Evolutionary conservation across 2,329 filamentous ascomycete species (phyloP).

Genomic region (Penicillium sp.): DNA sequence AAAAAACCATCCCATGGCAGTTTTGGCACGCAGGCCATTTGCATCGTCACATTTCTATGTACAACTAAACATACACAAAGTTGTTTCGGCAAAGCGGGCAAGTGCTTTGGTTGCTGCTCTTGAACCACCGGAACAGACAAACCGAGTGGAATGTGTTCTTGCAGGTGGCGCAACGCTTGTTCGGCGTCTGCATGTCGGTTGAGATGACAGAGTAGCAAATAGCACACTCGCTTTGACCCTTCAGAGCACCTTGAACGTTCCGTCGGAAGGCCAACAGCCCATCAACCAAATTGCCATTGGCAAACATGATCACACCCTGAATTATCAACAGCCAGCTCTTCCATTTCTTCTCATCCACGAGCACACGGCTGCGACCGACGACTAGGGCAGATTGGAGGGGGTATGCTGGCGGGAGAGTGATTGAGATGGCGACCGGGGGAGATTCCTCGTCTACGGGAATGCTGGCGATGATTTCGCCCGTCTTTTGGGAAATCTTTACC

Average conservation of each 20-base stretch:
- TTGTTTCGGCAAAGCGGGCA: conserved; percentile 92
- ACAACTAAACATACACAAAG: conserved; percentile 61
- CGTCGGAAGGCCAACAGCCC: conserved; percentile 81
- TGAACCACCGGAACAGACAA: conserved; percentile 97
- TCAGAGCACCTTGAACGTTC: conserved; percentile 84
- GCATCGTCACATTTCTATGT: conserved; percentile 15
- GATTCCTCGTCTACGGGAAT: conserved; percentile 87
- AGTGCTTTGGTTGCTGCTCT: conserved; percentile 84
- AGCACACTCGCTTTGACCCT: conserved; percentile 91
- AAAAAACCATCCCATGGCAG: not conserved
- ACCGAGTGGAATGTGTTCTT: conserved; percentile 89
- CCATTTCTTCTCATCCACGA: conserved; percentile 90
- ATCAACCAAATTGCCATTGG: conserved; percentile 84
- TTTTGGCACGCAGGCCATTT: conserved; percentile 2
- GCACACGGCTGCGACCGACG: conserved; percentile 75
- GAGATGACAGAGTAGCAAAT: conserved; percentile 97
- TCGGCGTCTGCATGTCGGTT: conserved; percentile 82
- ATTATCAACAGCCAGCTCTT: conserved; percentile 84
- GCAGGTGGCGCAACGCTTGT: conserved; percentile 89
- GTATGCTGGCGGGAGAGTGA: conserved; percentile 77
- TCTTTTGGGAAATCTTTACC: conserved; percentile 71
- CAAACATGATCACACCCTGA: conserved; percentile 90
- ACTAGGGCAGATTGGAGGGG: conserved; percentile 80
- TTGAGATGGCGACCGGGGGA: conserved; percentile 77
- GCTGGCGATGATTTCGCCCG: conserved; percentile 75